Conservation (phyloP, 306 rosid genomes). For the Cyamopsis tetragonoloba region DNA sequence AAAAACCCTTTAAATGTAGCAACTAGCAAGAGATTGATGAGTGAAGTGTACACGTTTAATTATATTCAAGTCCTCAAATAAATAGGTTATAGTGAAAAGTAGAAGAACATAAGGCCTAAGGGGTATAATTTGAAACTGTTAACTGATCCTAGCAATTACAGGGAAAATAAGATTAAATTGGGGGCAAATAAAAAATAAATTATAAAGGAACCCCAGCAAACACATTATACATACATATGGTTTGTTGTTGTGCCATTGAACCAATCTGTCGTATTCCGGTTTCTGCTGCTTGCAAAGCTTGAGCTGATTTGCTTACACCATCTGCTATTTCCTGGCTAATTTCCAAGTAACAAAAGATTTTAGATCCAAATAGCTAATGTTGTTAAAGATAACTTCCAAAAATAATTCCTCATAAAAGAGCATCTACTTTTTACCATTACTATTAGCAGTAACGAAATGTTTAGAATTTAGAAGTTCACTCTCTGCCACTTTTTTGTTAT, state of each 20-base stretch:
- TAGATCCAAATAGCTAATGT: neutral
- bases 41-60: neutral
- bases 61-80: slow-evolving; percentile 9
- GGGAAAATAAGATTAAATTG: neutral
- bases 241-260: slow-evolving; percentile 70
- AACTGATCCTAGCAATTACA: neutral
- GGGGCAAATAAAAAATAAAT: neutral
- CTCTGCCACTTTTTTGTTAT: neutral
- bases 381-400: slow-evolving; percentile 6
- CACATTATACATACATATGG: slow-evolving; percentile 62
- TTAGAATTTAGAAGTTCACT: neutral
- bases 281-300: slow-evolving; percentile 89
- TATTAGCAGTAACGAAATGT: slow-evolving; percentile 2
- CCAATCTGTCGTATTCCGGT: slow-evolving; percentile 85
- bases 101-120: too few species aligned
- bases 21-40: neutral
- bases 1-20: too few species aligned
- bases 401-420: neutral
- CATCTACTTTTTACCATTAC: neutral
- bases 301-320: slow-evolving; percentile 82
- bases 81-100: neutral
- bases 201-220: slow-evolving; percentile 7
- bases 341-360: slow-evolving; percentile 22
- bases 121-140: neutral
- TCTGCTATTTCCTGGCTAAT: slow-evolving; percentile 89